Conservation (phyloP, 805 yeast species). For the Kluyveromyces aestuarii region DNA sequence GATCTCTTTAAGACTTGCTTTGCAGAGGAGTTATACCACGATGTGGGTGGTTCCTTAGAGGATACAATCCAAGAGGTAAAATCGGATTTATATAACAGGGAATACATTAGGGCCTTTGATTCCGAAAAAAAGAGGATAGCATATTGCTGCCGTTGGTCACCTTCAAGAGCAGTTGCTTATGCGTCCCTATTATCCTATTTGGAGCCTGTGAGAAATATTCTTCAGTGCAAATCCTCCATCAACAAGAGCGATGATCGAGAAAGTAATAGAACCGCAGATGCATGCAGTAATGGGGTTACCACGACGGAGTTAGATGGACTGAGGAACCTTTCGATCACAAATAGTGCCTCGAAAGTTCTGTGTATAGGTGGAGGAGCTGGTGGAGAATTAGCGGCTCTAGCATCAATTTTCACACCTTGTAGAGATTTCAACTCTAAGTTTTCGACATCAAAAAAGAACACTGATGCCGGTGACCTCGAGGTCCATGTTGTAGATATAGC, state of each 20-base stretch:
- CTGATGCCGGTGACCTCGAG: constrained; percentile 22
- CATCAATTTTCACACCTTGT: constrained; percentile 42
- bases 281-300: constrained; percentile 7
- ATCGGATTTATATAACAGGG: constrained; percentile 56
- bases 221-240: constrained; percentile 11
- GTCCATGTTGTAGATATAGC: constrained; percentile 67
- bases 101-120: constrained; percentile 63
- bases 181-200: constrained; percentile 53
- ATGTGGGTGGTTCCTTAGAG: constrained; percentile 11
- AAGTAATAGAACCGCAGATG: constrained; percentile 18
- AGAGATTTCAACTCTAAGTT: constrained; percentile 19
- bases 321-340: background rate
- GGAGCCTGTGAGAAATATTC: constrained; percentile 31
- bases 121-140: constrained; percentile 57
- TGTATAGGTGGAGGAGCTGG: constrained; percentile 90
- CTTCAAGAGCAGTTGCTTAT: constrained; percentile 71
- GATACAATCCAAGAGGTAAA: constrained; percentile 56
- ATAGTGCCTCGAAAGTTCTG: constrained; percentile 32
- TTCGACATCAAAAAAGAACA: constrained; percentile 4
- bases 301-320: constrained; percentile 1
- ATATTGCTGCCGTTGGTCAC: constrained; percentile 79
- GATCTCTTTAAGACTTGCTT: constrained; percentile 24
- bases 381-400: constrained; percentile 60
- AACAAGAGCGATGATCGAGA: constrained; percentile 12
- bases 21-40: constrained; percentile 17